A percentile compares a stretch with the other conserved stretches of the same genome.
Conservation (phyloP, 805 yeast species). For the Hanseniaspora guilliermondii region DNA sequence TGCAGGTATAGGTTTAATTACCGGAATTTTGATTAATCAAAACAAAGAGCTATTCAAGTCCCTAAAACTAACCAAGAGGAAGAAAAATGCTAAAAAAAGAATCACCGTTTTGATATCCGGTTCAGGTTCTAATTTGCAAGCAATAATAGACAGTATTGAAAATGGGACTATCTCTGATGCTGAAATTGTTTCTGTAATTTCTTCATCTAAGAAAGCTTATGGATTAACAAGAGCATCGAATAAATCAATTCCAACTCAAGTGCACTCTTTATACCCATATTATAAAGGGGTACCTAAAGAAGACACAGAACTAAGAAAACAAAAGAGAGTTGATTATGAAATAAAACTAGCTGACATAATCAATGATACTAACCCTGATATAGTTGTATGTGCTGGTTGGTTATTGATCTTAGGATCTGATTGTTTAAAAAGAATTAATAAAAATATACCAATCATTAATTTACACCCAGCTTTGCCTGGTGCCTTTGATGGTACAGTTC, state of each 20-base stretch:
- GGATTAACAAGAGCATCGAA: slow-evolving; percentile 71
- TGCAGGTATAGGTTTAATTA: neutral
- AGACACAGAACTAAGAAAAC: slow-evolving; percentile 41
- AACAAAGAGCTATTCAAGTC: neutral
- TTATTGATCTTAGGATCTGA: slow-evolving; percentile 77
- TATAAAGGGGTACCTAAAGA: slow-evolving; percentile 66
- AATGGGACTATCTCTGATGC: slow-evolving; percentile 33
- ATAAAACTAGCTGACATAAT: slow-evolving; percentile 62
- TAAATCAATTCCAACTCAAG: slow-evolving; percentile 55
- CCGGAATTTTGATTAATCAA: neutral
- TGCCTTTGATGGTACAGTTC: slow-evolving; percentile 82
- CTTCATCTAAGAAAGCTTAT: slow-evolving; percentile 75
- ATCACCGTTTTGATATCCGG: slow-evolving; percentile 77
- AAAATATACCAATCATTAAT: slow-evolving; percentile 68
- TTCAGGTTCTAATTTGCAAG: slow-evolving; percentile 90
- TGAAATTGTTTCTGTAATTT: slow-evolving; percentile 48
- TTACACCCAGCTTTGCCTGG: slow-evolving; percentile 97
- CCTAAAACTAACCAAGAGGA: neutral
- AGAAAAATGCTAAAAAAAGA: slow-evolving; percentile 22
- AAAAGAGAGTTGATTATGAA: slow-evolving; percentile 62
- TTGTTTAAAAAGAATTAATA: slow-evolving; percentile 54
- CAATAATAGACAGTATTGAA: slow-evolving; percentile 63
- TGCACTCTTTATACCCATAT: slow-evolving; percentile 61
- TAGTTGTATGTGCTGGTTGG: slow-evolving; percentile 98
- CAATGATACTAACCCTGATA: slow-evolving; percentile 54